Evolutionary conservation across 2,329 filamentous ascomycete species (phyloP).

Genomic region (Trichoderma arundinaceum): DNA sequence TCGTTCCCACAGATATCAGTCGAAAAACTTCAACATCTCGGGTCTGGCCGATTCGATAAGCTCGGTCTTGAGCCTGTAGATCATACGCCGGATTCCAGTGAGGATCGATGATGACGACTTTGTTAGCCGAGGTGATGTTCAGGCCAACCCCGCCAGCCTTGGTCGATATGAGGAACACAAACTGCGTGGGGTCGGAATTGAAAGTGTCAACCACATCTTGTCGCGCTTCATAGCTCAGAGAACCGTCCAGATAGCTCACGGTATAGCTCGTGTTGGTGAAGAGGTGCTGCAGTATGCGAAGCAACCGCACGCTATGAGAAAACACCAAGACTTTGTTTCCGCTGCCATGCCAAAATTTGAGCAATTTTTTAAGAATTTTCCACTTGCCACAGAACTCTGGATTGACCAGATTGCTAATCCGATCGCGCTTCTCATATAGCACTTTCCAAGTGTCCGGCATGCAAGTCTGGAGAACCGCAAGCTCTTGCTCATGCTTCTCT

Average conservation of each 20-base stretch:
- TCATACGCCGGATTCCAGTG: slow-evolving; percentile 98
- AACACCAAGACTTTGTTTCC: slow-evolving; percentile 96
- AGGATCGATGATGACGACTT: slow-evolving; percentile 95
- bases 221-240: slow-evolving; percentile 81
- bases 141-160: slow-evolving; percentile 91
- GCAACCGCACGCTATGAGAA: slow-evolving; percentile 84
- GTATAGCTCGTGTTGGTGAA: slow-evolving; percentile 90
- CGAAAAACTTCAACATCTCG: slow-evolving; percentile 95
- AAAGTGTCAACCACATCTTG: slow-evolving; percentile 85
- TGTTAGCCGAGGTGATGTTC: slow-evolving; percentile 97
- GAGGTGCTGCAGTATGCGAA: slow-evolving; percentile 82
- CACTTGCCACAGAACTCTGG: slow-evolving; percentile 96
- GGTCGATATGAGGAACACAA: slow-evolving; percentile 95
- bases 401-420: slow-evolving; percentile 79
- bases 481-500: slow-evolving; percentile 79
- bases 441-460: slow-evolving; percentile 76
- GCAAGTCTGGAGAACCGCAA: slow-evolving; percentile 74
- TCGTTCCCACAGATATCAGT: slow-evolving; percentile 86
- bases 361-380: slow-evolving; percentile 84
- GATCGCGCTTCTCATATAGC: slow-evolving; percentile 76
- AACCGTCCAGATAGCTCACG: slow-evolving; percentile 87
- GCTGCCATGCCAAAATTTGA: slow-evolving; percentile 87
- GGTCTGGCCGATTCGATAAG: slow-evolving; percentile 92
- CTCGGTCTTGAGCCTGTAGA: slow-evolving; percentile 92
- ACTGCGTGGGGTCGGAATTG: slow-evolving; percentile 84